Base-by-base conservation (phyloP, 2,329 filamentous ascomycete species). In the Verticillium tricorpus region DNA sequence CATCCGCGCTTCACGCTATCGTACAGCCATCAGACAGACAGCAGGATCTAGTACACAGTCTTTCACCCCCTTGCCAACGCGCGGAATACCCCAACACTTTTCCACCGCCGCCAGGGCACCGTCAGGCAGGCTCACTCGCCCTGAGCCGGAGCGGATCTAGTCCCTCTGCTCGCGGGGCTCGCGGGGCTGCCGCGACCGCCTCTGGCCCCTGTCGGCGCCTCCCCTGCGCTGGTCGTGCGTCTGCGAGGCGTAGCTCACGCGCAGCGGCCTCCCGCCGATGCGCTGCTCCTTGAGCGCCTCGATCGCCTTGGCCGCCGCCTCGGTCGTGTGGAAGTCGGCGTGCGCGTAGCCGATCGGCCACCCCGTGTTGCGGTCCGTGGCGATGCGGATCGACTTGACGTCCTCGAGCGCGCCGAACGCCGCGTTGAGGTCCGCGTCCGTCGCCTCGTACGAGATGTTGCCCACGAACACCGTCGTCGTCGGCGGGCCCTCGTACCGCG, bases 371-470 rank as follows among this genome's bases (percentile, higher is more conserved):
- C 90, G 85, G 76, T 96, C 92, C 68, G 95, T 89, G 59, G 92
- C 90, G 61, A 96, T 89, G 64, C 93, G 87, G 57, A 96, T 87
- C 69, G 93, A 90, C 60, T 83, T 77, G 57, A 94, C 83, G 72
- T 91, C 89, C 58, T 83, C 78, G 63, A 96, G 80, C 28, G 86
- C 82, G 62, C 82, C 80, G 83, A 96, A 94, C 31, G 96, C 76
- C 60, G 87, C 82, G 76, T 93, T 93, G 60, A 97, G 80, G 70
- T 96, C 92, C 60, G 85, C 85, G 71, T 96, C 92, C 9, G 89
- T 90, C 79, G 93, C 89, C 77, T 96, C 90, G 72, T 90, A 95
- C 12, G 91, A 88, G 76, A 97, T 86, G 79, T 95, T 95, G 67
- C 92, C 92, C 68, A 97, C 85, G 79, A 90, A 96, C 37, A 96